Evolutionary conservation across 1,284 basidiomycete species (phyloP), one percentile per base, ranked within the genome.

Genomic region (Cutaneotrichosporon sp.): DNA sequence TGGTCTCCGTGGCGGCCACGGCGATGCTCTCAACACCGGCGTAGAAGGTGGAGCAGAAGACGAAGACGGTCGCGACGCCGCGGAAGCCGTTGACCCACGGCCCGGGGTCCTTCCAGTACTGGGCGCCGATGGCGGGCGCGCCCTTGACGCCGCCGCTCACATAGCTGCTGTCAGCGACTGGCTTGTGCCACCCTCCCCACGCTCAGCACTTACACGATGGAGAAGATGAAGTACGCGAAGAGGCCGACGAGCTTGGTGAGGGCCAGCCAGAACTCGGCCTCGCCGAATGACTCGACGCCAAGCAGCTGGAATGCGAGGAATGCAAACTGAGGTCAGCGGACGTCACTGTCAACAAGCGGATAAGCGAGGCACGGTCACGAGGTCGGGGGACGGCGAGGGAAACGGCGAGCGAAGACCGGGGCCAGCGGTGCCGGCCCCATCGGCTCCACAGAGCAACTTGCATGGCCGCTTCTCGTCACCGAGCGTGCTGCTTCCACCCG

Each of bases 201-300:
- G n/a, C n/a, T n/a, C n/a, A n/a, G n/a, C n/a, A 89, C 87, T 61
- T 89, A 84, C 62, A 89, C 75, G 47, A 89, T 81, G 38, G 87
- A 87, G 60, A 83, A 80, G 58, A 89, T 68, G 61, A 89, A 84
- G 63, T 72, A 67, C 18, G 61, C 69, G 42, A 66, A 54, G 9
- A 69, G 57, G 29, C 69, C 70, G 42, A 69, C 45, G 45, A 74
- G 56, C 46, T 68, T 68, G 46, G 67, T 38, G n/a, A 69, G 55
- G 0, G 68, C 63, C 56, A 58, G 58, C 63, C 65, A 68, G 59
- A 66, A 67, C 55, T 67, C 65, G 7, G 63, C 65, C 55, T 70
- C 67, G 22, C 70, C 70, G 31, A 65, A 69, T 14, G 66, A 64
- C 57, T 68, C 64, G 34, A 69, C 68, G n/a, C 61, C 63, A 51